These are phyloP conservation scores for Kazachstania kunashirensis DNA, from an alignment of 805 yeast species.

Conservation along the genomic window DNA sequence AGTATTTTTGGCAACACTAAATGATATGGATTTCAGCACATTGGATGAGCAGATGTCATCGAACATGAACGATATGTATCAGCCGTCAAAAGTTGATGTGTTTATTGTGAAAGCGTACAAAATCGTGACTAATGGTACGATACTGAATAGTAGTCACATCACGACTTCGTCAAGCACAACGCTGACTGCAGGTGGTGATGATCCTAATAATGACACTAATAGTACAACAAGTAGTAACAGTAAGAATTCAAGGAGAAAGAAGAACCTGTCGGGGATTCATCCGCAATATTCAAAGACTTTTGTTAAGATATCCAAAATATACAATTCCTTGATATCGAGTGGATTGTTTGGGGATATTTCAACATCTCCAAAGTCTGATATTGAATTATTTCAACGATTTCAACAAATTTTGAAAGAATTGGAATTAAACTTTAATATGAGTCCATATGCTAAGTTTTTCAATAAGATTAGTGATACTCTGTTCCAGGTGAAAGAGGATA, in stretches of 20 bases:
- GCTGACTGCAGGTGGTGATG: not conserved
- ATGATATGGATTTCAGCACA: conserved; percentile 3
- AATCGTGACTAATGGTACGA: conserved; percentile 14
- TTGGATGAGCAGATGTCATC: not conserved
- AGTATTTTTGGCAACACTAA: not conserved
- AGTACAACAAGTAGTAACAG: not conserved
- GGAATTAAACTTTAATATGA: conserved; percentile 25
- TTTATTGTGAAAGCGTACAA: conserved; percentile 21
- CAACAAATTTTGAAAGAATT: conserved; percentile 29
- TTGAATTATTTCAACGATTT: conserved; percentile 28
- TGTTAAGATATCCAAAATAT: conserved; percentile 23
- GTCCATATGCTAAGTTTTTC: conserved; percentile 26
- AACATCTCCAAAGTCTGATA: conserved; percentile 27
- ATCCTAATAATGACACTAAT: conserved; percentile 1
- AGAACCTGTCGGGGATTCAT: conserved; percentile 6
- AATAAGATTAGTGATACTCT: conserved; percentile 22
- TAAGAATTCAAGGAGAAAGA: not conserved
- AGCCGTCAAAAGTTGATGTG: conserved; percentile 19
- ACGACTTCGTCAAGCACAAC: conserved; percentile 8
- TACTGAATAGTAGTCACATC: conserved; percentile 14
- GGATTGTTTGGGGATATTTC: conserved; percentile 23
- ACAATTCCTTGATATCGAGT: conserved; percentile 20
- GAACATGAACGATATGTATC: conserved; percentile 6
- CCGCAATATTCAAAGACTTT: conserved; percentile 19
- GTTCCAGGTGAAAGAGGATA: conserved; percentile 25